phyloP scores from a whole-genome alignment of 1,139 yeast species.

The Yamadazyma taylorii region DNA sequence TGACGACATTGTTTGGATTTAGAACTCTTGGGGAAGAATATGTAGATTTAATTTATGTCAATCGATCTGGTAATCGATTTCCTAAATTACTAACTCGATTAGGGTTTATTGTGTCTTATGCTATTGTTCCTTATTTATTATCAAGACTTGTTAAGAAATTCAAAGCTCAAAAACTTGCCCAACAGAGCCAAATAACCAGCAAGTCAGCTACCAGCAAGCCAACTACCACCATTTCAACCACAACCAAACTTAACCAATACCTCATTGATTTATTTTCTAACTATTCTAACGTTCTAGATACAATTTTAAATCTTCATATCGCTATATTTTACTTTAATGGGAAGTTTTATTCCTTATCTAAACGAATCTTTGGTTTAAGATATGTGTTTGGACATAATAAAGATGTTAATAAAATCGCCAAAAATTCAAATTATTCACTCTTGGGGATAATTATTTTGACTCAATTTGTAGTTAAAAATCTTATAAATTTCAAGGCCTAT shows the following conservation, averaged over 20 bases:
- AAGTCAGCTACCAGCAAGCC: too few relatives aligned
- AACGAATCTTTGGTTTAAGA: slow-evolving; percentile 74
- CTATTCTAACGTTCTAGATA: slow-evolving; percentile 49
- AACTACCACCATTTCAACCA: too few relatives aligned
- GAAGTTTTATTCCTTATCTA: slow-evolving; percentile 72
- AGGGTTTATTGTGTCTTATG: slow-evolving; percentile 55
- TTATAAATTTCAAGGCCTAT: slow-evolving; percentile 34
- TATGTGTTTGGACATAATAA: slow-evolving; percentile 72
- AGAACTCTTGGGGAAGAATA: slow-evolving; percentile 93
- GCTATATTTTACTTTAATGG: slow-evolving; percentile 84
- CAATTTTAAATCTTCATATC: slow-evolving; percentile 63
- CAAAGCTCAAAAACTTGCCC: slow-evolving; percentile 24
- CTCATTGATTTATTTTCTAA: slow-evolving; percentile 26
- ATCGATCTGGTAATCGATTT: slow-evolving; percentile 47
- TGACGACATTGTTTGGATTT: slow-evolving; percentile 75
- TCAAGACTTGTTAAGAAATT: slow-evolving; percentile 31
- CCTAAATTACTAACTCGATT: slow-evolving; percentile 50
- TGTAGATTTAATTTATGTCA: slow-evolving; percentile 77
- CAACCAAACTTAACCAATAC: slow-evolving; percentile 15
- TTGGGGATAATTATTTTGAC: slow-evolving; percentile 69
- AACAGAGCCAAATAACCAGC: slow-evolving; percentile 9
- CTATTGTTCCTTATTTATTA: slow-evolving; percentile 55
- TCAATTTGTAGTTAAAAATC: slow-evolving; percentile 54
- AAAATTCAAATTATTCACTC: slow-evolving; percentile 67
- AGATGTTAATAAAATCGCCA: slow-evolving; percentile 41